Base-by-base conservation (phyloP, 345 rosid genomes). In the Pistacia integerrima region DNA sequence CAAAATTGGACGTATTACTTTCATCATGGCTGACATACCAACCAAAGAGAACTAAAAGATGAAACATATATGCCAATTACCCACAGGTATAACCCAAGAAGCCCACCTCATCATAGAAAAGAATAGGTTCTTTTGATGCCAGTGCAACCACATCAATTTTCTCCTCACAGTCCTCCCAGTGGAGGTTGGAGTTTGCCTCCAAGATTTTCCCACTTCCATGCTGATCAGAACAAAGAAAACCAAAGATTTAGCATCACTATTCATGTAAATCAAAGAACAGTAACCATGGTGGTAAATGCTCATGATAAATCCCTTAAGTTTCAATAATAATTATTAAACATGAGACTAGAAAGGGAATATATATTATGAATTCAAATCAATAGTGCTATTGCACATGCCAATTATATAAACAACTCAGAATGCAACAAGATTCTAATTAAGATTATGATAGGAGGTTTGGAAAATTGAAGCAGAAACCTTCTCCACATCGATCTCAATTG, bases 21-120 rank as follows among this genome's bases (percentile, higher is more conserved):
- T 78, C 13, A 38, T 73, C 74, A 73, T 64, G 59, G 9, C 68
- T 69, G 14, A 57, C 44, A 76, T 28, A 52, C 14, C 67, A 67
- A 63, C 7, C 51, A 59, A 74, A 73, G 22, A 70, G 66, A 57
- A 6, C 49, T 20, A 69, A 49, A 82, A 74, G 65, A 36, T 22
- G 20, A 51, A 28, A 46, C 44, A 71, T 64, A 71, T 16, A 36
- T 11, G 57, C 20, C 51, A 1, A 33, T 17, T 49, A 30, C 71
- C 68, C 36, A 25, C 14, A 49, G 51, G 25, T 49, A 28, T 35
- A 67, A 57, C 20, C 54, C 22, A 80, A 62, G 65, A 69, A 35
- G 56, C 77, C 64, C 70, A 92, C 97, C 94, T 96, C 99, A 81
- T 96, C 99, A 78, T 87, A 96, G 85, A 94, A 96, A 74, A 96